phyloP scores from a whole-genome alignment of 441 rosid genomes.

The Theobroma grandiflorum region DNA sequence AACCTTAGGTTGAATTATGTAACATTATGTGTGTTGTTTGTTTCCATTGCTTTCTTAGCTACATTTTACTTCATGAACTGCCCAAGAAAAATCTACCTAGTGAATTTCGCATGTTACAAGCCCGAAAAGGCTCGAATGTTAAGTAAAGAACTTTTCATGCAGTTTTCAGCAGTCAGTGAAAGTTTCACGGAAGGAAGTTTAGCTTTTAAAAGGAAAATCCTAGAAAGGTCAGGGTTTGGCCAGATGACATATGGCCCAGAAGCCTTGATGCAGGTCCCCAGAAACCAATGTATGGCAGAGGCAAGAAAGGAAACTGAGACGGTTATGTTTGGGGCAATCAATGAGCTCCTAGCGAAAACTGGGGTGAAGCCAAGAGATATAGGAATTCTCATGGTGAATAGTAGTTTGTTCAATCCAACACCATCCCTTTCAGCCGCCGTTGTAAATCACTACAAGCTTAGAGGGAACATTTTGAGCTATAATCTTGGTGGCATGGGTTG shows the following conservation, averaged over 20 bases:
- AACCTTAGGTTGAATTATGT: constrained; percentile 24
- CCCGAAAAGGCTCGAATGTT: constrained; percentile 38
- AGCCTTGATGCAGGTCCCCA: constrained; percentile 40
- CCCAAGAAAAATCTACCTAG: constrained; percentile 53
- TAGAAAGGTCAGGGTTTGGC: constrained; percentile 60
- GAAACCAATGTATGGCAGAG: constrained; percentile 34
- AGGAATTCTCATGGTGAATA: constrained; percentile 64
- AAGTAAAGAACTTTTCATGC: constrained; percentile 46
- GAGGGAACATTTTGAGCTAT: constrained; percentile 57
- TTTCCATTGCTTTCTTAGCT: constrained; percentile 20
- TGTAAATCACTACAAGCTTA: constrained; percentile 60
- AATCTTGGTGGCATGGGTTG: constrained; percentile 78
- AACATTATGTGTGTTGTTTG: not conserved
- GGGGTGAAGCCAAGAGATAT: constrained; percentile 47
- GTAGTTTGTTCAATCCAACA: constrained; percentile 63
- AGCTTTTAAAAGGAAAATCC: constrained; percentile 50
- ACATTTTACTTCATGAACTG: constrained; percentile 43
- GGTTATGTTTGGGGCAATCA: constrained; percentile 59
- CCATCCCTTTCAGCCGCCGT: constrained; percentile 60
- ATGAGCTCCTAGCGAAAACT: constrained; percentile 57
- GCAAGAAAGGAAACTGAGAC: constrained; percentile 51
- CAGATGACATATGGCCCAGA: constrained; percentile 48
- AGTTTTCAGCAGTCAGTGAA: constrained; percentile 25
- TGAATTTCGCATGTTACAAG: constrained; percentile 64
- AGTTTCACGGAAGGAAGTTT: constrained; percentile 49